phyloP scores from a whole-genome alignment of 2,329 filamentous ascomycete genomes.

The Graphiopsis chlorocephala region DNA sequence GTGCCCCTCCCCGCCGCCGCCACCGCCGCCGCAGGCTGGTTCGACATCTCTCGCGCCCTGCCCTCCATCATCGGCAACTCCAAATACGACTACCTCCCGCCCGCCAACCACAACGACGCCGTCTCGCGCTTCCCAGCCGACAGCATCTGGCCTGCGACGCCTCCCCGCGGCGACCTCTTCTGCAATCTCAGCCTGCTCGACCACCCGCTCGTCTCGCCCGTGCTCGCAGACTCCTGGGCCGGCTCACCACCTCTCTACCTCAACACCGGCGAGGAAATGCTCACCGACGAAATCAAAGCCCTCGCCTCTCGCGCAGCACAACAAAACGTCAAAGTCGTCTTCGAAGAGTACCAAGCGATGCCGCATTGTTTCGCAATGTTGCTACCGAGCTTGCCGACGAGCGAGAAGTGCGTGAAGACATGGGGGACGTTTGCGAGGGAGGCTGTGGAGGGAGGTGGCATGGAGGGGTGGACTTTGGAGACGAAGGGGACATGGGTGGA shows the following conservation, averaged over 20 bases:
- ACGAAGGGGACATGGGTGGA: constrained; percentile 32
- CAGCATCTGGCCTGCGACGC: constrained; percentile 45
- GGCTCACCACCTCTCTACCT: constrained; percentile 66
- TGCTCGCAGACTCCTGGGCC: constrained; percentile 59
- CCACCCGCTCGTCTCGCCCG: constrained; percentile 67
- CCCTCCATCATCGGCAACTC: constrained; percentile 54
- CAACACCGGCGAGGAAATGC: constrained; percentile 67
- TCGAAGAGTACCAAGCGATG: constrained; percentile 77
- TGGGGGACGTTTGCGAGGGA: constrained; percentile 34
- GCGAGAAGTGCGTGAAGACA: constrained; percentile 36
- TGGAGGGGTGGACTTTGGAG: constrained; percentile 25
- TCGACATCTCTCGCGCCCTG: constrained; percentile 65
- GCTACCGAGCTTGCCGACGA: constrained; percentile 34
- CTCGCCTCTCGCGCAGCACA: constrained; percentile 55
- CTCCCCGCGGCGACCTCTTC: constrained; percentile 49
- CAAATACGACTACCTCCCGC: constrained; percentile 63
- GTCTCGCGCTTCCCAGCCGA: constrained; percentile 47
- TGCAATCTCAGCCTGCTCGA: constrained; percentile 43
- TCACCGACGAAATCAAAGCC: constrained; percentile 65
- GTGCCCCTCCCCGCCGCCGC: constrained; percentile 67
- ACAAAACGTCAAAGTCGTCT: constrained; percentile 61
- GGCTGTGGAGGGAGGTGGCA: constrained; percentile 29
- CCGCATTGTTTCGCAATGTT: constrained; percentile 64
- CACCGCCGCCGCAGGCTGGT: constrained; percentile 65
- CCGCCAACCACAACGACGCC: constrained; percentile 37